Evolutionary conservation across 192 early-diverging fungal species (phyloP), one percentile per base, ranked within the genome.

Genomic region (Allomyces javanicus): DNA sequence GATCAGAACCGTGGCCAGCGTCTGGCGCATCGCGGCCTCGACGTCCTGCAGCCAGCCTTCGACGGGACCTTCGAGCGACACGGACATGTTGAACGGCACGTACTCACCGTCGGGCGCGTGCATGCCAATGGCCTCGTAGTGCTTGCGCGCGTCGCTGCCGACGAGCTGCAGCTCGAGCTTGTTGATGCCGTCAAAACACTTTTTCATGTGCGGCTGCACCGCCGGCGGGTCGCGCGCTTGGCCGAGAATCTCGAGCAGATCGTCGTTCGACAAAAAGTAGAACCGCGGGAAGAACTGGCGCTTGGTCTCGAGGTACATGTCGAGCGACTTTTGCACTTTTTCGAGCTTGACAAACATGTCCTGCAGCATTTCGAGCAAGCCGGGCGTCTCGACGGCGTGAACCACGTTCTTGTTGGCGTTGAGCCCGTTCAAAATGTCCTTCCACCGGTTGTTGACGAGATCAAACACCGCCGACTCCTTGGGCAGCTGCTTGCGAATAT

Each of bases 201-300:
- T 99, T 73, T 93, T 93, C 76, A 99, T 86, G 72, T 99, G 97
- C 71, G 95, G 96, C 71, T 98, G 93, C 68, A 97, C 94, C 43
- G 93, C 85, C n/a, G 84, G 72, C 62, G 97, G 84, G 69, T 98
- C 95, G 72, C 96, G 93, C 69, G 87, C 84, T 73, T 97, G 98
- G 71, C 97, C 96, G 66, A 99, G 91, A 66, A 99, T 96, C 79
- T 99, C 95, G n/a, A 99, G 85, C 77, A 99, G 72, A 78, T 99
- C 97, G 76, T 99, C 97, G 72, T 99, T 96, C 72, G 93, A 96
- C 40, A 99, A 92, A 87, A 99, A 99, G 81, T 99, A 99, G 81
- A 99, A 99, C 12, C 97, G 89, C 33, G 97, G 93, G 80, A 99
- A 99, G 1, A 89, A 84, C 17, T 92, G 83, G 64, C 97, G 87